Base-by-base conservation (phyloP, 805 yeast genomes). In the Priceomyces haplophilus region DNA sequence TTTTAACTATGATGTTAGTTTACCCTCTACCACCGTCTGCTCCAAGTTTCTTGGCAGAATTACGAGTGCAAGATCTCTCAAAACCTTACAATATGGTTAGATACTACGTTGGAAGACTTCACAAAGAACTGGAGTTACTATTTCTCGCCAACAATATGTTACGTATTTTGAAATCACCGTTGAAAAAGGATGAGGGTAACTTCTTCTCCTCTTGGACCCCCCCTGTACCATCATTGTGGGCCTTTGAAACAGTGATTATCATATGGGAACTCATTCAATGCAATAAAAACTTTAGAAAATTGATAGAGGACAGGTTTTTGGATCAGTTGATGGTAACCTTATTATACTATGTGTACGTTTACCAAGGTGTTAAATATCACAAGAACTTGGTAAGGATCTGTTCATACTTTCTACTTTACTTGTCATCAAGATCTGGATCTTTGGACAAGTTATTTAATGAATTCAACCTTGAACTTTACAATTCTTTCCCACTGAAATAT, bases 231-330 rank as follows among this genome's bases (percentile, higher is more conserved):
- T 51, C 67, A 3, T 53, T 72, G 15, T 71, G 89, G 83, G 59
- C 80, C 2, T 64, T 72, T 3, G 90, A 84, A 54, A 56, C 77
- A n/a, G 61, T 79, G 4, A 72, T 84, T 56, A 56, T 90, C 7
- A 50, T 85, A 12, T 87, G 95, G 86, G 95, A 86, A 53, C 63
- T 88, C 34, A 63, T 79, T 25, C 91, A 87, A 55, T 82, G 88
- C 51, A 91, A 91, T 62, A 70, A 69, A 45, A 62, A 61, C 38
- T 82, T 84, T 53, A 72, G 73, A 44, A 61, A 73, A 2, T 20
- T 56, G 19, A 49, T 62, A 2, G 58, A 52, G 1, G 69, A 72
- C 11, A 67, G 72, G 35, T 70, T 72, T 47, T 75, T 81, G 2
- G 67, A 74, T 23, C 83, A 83, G 50, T 59, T 85, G 32, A 59